A percentile compares a stretch with the other conserved stretches of the same genome.
phyloP scores from a whole-genome alignment of 2,329 filamentous ascomycete species.

The Fusarium sp. region DNA sequence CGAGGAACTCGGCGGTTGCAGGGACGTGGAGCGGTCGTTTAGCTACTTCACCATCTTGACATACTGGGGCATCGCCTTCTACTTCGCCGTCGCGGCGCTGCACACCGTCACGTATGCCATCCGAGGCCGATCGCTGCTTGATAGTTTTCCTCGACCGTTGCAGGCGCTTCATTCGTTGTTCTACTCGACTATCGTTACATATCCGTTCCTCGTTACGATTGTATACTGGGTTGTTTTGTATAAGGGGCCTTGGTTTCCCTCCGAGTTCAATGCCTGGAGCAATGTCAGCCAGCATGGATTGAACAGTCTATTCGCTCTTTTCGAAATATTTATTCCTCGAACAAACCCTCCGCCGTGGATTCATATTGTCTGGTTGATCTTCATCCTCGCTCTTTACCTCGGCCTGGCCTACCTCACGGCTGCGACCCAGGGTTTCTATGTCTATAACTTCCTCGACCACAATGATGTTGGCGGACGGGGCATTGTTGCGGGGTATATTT shows the following conservation, averaged over 20 bases:
- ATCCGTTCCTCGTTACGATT: slow-evolving; percentile 75
- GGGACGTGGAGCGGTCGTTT: slow-evolving; percentile 67
- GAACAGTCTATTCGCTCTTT: slow-evolving; percentile 78
- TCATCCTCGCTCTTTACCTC: slow-evolving; percentile 79
- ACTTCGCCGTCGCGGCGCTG: slow-evolving; percentile 73
- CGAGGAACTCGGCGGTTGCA: slow-evolving; percentile 55
- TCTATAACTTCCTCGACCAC: slow-evolving; percentile 82
- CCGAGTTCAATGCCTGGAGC: slow-evolving; percentile 67
- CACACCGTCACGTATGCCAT: slow-evolving; percentile 77
- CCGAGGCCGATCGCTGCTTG: slow-evolving; percentile 65
- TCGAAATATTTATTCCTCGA: slow-evolving; percentile 77
- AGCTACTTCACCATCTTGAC: slow-evolving; percentile 86
- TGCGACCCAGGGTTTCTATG: slow-evolving; percentile 77
- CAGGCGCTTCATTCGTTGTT: slow-evolving; percentile 73
- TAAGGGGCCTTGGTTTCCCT: slow-evolving; percentile 60
- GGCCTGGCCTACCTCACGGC: slow-evolving; percentile 78
- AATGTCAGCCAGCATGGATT: slow-evolving; percentile 80
- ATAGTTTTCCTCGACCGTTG: slow-evolving; percentile 68
- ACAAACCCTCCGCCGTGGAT: slow-evolving; percentile 69
- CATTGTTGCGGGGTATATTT: slow-evolving; percentile 71
- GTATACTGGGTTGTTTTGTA: slow-evolving; percentile 77
- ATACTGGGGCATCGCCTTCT: slow-evolving; percentile 86
- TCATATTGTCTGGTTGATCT: slow-evolving; percentile 73
- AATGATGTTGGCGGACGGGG: slow-evolving; percentile 58
- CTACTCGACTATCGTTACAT: slow-evolving; percentile 72